Percentiles rank a stretch among this genome's conserved stretches.
These are phyloP conservation scores for Cladorrhinum sp. DNA, from an alignment of 2,329 filamentous ascomycete species.

Conservation along the genomic window DNA sequence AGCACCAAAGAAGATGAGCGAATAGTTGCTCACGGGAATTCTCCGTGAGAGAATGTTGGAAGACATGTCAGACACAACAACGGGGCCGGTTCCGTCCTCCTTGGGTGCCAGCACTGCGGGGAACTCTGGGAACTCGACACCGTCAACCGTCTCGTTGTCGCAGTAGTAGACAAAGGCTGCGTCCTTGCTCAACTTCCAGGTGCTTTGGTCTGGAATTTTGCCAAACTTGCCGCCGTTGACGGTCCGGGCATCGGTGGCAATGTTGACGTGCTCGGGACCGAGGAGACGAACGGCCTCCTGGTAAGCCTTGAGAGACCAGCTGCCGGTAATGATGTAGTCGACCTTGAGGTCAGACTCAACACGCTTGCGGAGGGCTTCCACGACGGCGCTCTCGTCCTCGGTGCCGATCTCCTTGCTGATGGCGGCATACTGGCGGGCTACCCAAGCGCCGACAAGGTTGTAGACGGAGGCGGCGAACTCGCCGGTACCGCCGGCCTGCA, in stretches of 20 bases:
- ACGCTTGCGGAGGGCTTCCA: conserved; percentile 59
- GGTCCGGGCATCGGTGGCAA: conserved; percentile 66
- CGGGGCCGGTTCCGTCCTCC: conserved; percentile 60
- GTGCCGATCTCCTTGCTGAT: conserved; percentile 52
- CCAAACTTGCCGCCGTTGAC: conserved; percentile 79
- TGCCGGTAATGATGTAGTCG: conserved; percentile 88
- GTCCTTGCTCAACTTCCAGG: conserved; percentile 69
- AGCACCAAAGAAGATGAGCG: conserved; percentile 84
- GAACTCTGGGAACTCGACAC: conserved; percentile 80
- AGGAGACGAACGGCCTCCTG: conserved; percentile 78
- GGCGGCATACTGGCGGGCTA: conserved; percentile 62
- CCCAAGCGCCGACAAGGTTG: conserved; percentile 81
- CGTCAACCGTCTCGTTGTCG: conserved; percentile 92
- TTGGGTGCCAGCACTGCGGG: conserved; percentile 61
- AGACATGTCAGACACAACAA: conserved; percentile 89
- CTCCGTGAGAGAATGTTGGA: conserved; percentile 86
- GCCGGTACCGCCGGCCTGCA: conserved; percentile 82
- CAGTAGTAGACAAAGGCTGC: conserved; percentile 82
- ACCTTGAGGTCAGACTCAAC: conserved; percentile 70
- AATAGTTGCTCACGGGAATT: conserved; percentile 75
- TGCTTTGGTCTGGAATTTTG: conserved; percentile 71
- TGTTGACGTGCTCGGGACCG: conserved; percentile 75
- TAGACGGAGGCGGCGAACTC: conserved; percentile 82
- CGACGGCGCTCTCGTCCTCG: conserved; percentile 50
- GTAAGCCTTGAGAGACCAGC: conserved; percentile 85